Conservation (phyloP, 495 filamentous ascomycete genomes). For the Hypoxylon perforatum region DNA sequence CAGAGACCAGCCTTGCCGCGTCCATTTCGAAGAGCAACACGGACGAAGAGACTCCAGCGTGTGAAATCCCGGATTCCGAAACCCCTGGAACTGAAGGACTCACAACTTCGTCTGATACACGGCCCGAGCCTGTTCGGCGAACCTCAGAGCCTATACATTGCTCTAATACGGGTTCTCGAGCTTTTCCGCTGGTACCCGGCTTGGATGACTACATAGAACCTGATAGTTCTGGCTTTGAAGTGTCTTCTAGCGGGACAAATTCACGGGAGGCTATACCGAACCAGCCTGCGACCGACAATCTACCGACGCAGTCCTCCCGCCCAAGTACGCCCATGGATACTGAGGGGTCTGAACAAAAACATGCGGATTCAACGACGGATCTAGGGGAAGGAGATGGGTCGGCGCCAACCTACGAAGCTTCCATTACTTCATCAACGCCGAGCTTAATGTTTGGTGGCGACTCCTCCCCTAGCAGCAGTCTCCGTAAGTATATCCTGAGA, state of each 20-base stretch:
- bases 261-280: not conserved
- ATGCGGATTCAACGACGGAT: not conserved
- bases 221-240: not conserved
- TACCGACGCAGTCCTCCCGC: not conserved
- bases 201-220: conserved; percentile 13
- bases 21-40: conserved; percentile 17
- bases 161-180: conserved; percentile 34
- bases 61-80: conserved; percentile 5
- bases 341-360: conserved; percentile 7
- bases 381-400: conserved; percentile 12
- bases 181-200: conserved; percentile 41
- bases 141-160: conserved; percentile 26
- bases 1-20: conserved; percentile 25
- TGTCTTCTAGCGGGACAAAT: conserved; percentile 5
- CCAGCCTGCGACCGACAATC: not conserved
- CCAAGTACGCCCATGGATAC: not conserved
- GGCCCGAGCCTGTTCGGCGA: conserved; percentile 26
- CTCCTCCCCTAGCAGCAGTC: conserved; percentile 51
- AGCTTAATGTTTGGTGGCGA: conserved; percentile 48
- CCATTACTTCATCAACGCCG: conserved; percentile 53
- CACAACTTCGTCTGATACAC: conserved; percentile 5
- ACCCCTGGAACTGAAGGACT: conserved; percentile 2
- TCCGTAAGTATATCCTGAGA: conserved; percentile 33
- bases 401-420: conserved; percentile 23
- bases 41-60: conserved; percentile 9